phyloP scores from a whole-genome alignment of 2,329 filamentous ascomycete species.

The Coniochaeta prunicola region DNA sequence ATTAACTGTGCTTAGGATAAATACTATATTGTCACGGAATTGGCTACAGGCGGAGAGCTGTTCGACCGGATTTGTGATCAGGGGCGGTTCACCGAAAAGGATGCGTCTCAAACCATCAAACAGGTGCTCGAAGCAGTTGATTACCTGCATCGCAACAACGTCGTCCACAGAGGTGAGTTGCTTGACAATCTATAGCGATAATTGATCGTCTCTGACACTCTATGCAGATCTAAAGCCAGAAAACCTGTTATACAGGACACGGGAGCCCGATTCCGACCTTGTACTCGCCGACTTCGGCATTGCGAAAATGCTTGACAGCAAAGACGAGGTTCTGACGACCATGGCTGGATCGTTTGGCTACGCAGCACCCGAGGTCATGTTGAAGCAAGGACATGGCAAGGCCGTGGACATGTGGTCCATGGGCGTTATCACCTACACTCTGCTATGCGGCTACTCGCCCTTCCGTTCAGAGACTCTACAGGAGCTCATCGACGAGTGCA shows the following conservation, averaged over 20 bases:
- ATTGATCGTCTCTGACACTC: neutral
- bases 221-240: conserved; percentile 87
- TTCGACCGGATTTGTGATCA: conserved; percentile 98
- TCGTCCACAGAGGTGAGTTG: conserved; percentile 80
- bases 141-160: conserved; percentile 89
- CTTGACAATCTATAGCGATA: neutral
- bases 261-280: conserved; percentile 68
- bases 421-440: conserved; percentile 96
- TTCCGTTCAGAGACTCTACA: conserved; percentile 92
- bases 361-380: conserved; percentile 95
- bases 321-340: conserved; percentile 86
- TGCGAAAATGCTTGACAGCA: conserved; percentile 90
- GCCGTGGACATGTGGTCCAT: conserved; percentile 99
- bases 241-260: conserved; percentile 89
- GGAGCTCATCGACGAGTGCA: conserved; percentile 93
- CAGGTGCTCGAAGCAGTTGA: conserved; percentile 90
- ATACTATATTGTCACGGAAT: conserved; percentile 97
- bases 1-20: conserved; percentile 64
- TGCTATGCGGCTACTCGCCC: conserved; percentile 95
- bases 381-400: conserved; percentile 95
- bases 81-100: conserved; percentile 97
- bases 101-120: conserved; percentile 90
- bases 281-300: conserved; percentile 98
- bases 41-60: conserved; percentile 91
- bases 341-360: conserved; percentile 99